phyloP scores from a whole-genome alignment of 2,329 filamentous ascomycete genomes.

The Grosmannia huntii region DNA sequence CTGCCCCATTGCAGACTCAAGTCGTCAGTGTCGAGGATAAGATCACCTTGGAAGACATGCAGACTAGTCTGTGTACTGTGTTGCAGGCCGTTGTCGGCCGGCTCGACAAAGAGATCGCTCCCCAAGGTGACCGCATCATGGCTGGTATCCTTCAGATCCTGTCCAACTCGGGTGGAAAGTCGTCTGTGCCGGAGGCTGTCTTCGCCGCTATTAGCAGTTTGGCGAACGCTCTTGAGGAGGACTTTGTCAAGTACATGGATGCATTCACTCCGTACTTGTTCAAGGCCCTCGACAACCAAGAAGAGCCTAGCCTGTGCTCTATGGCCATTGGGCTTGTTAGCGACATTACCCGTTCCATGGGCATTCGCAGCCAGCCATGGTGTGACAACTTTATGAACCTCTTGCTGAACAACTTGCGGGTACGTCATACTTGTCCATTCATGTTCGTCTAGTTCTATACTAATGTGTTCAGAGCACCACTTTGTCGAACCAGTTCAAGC shows the following conservation, averaged over 20 bases:
- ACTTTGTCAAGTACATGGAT: conserved; percentile 96
- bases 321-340: conserved; percentile 97
- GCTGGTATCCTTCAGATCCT: conserved; percentile 72
- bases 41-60: conserved; percentile 93
- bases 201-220: conserved; percentile 90
- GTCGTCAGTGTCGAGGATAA: conserved; percentile 95
- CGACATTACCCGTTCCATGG: conserved; percentile 86
- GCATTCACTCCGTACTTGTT: conserved; percentile 85
- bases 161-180: conserved; percentile 65
- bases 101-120: conserved; percentile 79
- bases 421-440: conserved; percentile 28
- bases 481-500: conserved; percentile 95
- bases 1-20: conserved; percentile 77
- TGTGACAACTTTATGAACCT: conserved; percentile 99
- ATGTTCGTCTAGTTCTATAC: conserved; percentile 5
- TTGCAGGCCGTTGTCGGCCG: conserved; percentile 84
- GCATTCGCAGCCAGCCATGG: conserved; percentile 82
- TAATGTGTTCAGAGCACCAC: conserved; percentile 51
- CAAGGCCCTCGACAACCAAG: conserved; percentile 88
- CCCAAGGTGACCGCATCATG: conserved; percentile 92
- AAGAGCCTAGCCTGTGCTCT: conserved; percentile 84
- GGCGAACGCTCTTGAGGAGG: conserved; percentile 79
- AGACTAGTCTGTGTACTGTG: conserved; percentile 87
- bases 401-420: conserved; percentile 78
- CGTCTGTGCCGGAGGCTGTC: conserved; percentile 84